phyloP scores from a whole-genome alignment of 345 rosid genomes.

The Kandelia obovata region DNA sequence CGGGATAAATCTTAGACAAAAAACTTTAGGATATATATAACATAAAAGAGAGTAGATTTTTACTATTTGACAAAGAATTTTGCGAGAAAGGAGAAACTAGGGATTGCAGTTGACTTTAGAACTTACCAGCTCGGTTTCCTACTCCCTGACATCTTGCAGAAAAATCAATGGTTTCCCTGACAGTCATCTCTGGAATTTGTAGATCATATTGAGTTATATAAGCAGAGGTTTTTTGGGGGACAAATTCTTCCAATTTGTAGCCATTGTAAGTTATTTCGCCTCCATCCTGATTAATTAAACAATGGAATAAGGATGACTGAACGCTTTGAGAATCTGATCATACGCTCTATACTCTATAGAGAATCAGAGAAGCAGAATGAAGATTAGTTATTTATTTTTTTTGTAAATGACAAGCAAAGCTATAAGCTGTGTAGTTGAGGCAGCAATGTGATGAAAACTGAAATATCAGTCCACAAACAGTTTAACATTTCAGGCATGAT shows the following conservation, averaged over 20 bases:
- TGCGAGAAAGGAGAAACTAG: no score
- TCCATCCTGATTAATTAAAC: conserved; percentile 13
- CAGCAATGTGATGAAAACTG: not conserved
- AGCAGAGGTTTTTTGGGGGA: conserved; percentile 41
- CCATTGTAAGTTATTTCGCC: conserved; percentile 41
- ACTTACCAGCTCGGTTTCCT: conserved; percentile 36
- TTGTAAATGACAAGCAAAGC: not conserved
- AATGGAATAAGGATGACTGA: not conserved
- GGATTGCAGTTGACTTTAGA: no score
- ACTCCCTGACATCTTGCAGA: conserved; percentile 37
- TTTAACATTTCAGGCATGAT: not conserved
- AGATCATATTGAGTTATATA: conserved; percentile 35
- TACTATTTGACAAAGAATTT: not conserved
- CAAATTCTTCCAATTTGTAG: conserved; percentile 31
- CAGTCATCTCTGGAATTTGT: conserved; percentile 41
- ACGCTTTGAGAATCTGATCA: not conserved
- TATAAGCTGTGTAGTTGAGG: not conserved
- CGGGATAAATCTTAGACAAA: no score
- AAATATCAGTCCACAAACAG: not conserved
- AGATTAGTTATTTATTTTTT: not conserved
- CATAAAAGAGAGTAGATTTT: no score
- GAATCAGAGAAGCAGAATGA: not conserved
- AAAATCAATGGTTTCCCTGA: conserved; percentile 37
- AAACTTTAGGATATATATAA: no score
- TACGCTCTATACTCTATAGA: not conserved